Base-by-base conservation (phyloP, 192 early-diverging fungal species). In the Gonapodya prolifera region DNA sequence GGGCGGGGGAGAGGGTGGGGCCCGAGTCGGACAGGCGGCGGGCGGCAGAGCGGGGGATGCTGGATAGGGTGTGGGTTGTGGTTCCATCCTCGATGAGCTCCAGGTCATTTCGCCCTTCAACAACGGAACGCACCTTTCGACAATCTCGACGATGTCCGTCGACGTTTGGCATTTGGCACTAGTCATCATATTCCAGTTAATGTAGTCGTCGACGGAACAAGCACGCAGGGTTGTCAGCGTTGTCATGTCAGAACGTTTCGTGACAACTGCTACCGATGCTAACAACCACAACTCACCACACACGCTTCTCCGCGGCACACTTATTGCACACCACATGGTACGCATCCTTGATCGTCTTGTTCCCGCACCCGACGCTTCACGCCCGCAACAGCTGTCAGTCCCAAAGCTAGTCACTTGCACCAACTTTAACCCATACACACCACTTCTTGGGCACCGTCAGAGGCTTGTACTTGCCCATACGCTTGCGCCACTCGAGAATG, bases 401-500 rank as follows among this genome's bases (percentile, higher is more conserved):
- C n/a, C n/a, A n/a, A n/a, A n/a, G n/a, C n/a, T n/a, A n/a, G n/a
- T n/a, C n/a, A n/a, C n/a, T n/a, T n/a, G n/a, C n/a, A n/a, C n/a
- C n/a, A n/a, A n/a, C n/a, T n/a, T n/a, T n/a, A n/a, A n/a, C n/a
- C n/a, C n/a, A n/a, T n/a, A 34, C 80, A 81, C 82, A 92, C 92
- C 93, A 99, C 79, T 92, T 94, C 83, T 95, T 96, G 75, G 92
- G 88, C 30, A 86, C 87, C 30, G 95, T 95, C 80, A 99, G 88
- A 35, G 95, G 94, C 87, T 98, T 99, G 86, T 99, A 99, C 84
- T 98, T 95, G 81, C 91, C 91, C 86, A 94, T 95, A 83, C 94
- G 92, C 83, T 99, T 97, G 75, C 93, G 86, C 91, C 90, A 94
- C 82, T 89, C 79, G 30, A 94, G 86, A 35, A 92, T 88, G 69